A percentile compares a stretch with the other conserved stretches of the same genome.
Conservation (phyloP, 1,284 basidiomycete species). For the Boletus sp. region DNA sequence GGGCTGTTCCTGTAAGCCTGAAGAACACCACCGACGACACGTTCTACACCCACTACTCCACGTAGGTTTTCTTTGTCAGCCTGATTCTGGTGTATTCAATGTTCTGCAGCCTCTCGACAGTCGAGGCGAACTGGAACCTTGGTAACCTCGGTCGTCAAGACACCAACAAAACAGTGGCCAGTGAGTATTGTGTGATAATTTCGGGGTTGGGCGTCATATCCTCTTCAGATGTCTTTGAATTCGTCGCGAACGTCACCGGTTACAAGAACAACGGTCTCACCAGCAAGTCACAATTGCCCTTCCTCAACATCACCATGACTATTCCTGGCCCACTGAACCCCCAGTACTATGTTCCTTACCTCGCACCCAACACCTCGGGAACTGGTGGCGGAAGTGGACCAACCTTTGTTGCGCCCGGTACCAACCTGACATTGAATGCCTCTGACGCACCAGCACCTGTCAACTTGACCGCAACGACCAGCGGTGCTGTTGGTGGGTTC, state of each 20-base stretch:
- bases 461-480: slow-evolving; percentile 41
- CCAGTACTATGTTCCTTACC: slow-evolving; percentile 44
- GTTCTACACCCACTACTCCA: slow-evolving; percentile 49
- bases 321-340: slow-evolving; percentile 43
- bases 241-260: slow-evolving; percentile 46
- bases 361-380: slow-evolving; percentile 44
- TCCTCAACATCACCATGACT: slow-evolving; percentile 34
- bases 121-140: slow-evolving; percentile 68
- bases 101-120: slow-evolving; percentile 49
- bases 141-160: slow-evolving; percentile 61
- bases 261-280: slow-evolving; percentile 41
- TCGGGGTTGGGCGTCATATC: background rate
- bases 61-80: background rate
- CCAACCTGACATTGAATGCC: slow-evolving; percentile 41
- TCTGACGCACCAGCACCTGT: slow-evolving; percentile 42
- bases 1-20: slow-evolving; percentile 49
- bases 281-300: slow-evolving; percentile 29
- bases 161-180: slow-evolving; percentile 44
- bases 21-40: slow-evolving; percentile 52
- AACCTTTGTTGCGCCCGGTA: slow-evolving; percentile 41
- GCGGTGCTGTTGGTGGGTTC: slow-evolving; percentile 7
- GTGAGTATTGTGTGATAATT: slow-evolving; percentile 18
- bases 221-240: slow-evolving; percentile 47
- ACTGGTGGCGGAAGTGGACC: slow-evolving; percentile 44
- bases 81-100: background rate